Conservation (phyloP, 306 rosid genomes). For the Coriaria nepalensis region DNA sequence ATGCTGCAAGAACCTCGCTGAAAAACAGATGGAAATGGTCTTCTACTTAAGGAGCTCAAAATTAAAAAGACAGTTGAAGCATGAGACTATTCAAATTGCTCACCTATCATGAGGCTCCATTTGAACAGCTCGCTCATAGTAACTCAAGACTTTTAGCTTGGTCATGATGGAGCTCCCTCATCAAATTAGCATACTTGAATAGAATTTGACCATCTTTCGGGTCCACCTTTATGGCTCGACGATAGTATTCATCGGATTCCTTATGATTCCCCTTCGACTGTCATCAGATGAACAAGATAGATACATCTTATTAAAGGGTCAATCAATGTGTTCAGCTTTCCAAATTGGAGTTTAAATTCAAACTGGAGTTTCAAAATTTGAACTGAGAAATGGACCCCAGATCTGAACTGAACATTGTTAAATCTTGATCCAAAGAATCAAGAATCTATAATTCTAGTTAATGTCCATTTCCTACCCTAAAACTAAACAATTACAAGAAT, state of each 20-base stretch:
- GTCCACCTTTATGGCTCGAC: slow-evolving; percentile 47
- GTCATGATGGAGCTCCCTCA: slow-evolving; percentile 66
- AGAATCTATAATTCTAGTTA: no score
- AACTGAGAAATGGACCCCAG: background rate
- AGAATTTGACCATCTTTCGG: slow-evolving; percentile 60
- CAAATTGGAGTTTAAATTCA: background rate
- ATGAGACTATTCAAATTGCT: background rate
- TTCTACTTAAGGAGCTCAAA: no score
- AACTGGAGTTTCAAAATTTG: background rate
- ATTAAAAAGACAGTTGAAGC: no score
- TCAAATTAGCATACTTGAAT: slow-evolving; percentile 51
- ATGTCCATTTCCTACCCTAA: background rate
- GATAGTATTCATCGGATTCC: slow-evolving; percentile 67
- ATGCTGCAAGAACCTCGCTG: slow-evolving; percentile 74
- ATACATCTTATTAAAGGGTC: background rate
- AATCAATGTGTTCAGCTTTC: background rate
- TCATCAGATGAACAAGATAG: slow-evolving; percentile 10
- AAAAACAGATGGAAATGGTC: slow-evolving; percentile 12
- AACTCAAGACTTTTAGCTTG: slow-evolving; percentile 41
- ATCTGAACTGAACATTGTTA: background rate
- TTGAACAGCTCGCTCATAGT: slow-evolving; percentile 61
- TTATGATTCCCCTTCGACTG: slow-evolving; percentile 65
- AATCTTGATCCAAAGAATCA: background rate
- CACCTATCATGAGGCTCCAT: slow-evolving; percentile 62
- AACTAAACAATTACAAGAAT: background rate